Base-by-base conservation (phyloP, 106 monocot species). In the Dendrobium catenatum region DNA sequence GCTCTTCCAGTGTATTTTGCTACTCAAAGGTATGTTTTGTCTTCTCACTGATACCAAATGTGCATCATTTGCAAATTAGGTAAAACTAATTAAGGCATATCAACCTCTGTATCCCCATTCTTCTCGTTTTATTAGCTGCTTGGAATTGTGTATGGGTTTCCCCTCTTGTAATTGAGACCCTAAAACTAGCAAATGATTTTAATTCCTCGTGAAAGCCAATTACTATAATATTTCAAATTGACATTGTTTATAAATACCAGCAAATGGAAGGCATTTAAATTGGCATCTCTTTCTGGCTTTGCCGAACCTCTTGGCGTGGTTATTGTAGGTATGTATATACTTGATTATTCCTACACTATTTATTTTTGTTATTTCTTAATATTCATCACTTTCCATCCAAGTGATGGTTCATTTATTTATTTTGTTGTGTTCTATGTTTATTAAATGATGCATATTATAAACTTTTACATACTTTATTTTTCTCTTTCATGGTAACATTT, bases 1-100 rank as follows among this genome's bases (percentile, higher is more conserved):
- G 99, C 99, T 78, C 95, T 99, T 81, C 99, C 99, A 80, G 85
- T 99, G 27, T 93, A 99, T 85, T 99, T 99, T 90, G 99, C 99
- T 31, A 99, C 99, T 26, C 81, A 90, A 82, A 99, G 95, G 99
- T 99, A 86, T 68, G 31, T 13, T 42, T 51, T 77, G 41, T 42
- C 6, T 13, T 44, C 43, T 70, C 31, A 37, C 16, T 70, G 70
- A 42, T 74, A 7, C 18, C 20, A 43, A 8, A 74, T 74, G 6
- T 42, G 74, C 6, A 19, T 43, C 41, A 74, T 74, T 74, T 42
- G 2, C 18, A 70, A 70, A 37, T 31, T 68, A 68, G 20, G 26
- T 27, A 68, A 70, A 72, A 43, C 31, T 31, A 31, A 20, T 22
- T 37, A 27, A 49, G 11, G n/a, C 17, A 48, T 13, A 9, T 49